Evolutionary conservation across 2,329 filamentous ascomycete genomes (phyloP).

Genomic region (Sarocladium oryzae): DNA sequence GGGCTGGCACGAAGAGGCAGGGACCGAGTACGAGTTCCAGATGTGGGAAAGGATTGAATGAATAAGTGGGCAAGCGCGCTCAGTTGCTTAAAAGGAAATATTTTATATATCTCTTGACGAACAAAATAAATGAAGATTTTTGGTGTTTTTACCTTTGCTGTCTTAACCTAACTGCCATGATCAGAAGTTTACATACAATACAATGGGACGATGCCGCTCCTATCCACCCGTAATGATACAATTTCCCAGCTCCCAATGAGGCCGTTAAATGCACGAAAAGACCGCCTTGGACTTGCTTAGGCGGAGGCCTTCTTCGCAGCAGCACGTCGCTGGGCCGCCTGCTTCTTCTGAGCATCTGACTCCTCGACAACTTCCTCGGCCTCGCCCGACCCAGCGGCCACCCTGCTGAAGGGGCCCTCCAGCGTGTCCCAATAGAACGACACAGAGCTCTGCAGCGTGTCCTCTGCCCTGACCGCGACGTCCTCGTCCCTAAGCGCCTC

Average conservation of each 20-base stretch:
- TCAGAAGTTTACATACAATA: slow-evolving; percentile 2
- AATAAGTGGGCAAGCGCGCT: too few species aligned
- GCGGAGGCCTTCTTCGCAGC: slow-evolving; percentile 2
- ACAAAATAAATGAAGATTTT: slow-evolving; percentile 10
- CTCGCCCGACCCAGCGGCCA: slow-evolving; percentile 19
- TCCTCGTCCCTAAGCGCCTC: slow-evolving; percentile 42
- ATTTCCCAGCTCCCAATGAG: background rate
- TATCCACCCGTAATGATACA: background rate
- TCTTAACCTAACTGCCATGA: too few species aligned
- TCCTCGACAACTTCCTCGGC: slow-evolving; percentile 15
- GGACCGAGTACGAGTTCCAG: slow-evolving; percentile 62
- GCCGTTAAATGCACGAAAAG: background rate
- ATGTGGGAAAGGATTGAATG: slow-evolving; percentile 56
- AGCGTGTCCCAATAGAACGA: slow-evolving; percentile 40
- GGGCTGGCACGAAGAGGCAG: slow-evolving; percentile 55
- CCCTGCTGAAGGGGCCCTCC: slow-evolving; percentile 30
- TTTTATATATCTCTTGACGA: slow-evolving; percentile 16
- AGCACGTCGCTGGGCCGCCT: background rate
- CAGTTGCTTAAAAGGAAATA: slow-evolving; percentile 8
- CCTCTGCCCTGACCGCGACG: slow-evolving; percentile 24
- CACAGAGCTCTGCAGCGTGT: slow-evolving; percentile 29
- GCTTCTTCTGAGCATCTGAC: slow-evolving; percentile 5
- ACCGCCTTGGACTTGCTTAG: background rate
- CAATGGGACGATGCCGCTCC: background rate
- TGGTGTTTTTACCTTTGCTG: too few species aligned